Conservation (phyloP, 345 rosid genomes). For the Kandelia obovata region DNA sequence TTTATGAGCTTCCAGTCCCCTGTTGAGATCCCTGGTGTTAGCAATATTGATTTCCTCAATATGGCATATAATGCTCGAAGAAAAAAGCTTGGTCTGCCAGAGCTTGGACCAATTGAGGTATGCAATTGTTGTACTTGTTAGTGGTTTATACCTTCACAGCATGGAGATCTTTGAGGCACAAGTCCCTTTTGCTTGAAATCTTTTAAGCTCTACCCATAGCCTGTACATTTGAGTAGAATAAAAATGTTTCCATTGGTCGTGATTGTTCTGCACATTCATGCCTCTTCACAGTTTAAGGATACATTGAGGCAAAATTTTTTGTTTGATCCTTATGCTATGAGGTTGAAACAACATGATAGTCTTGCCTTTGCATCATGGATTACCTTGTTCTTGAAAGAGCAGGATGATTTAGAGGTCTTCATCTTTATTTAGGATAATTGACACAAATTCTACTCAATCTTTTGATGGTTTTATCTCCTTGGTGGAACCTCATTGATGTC, state of each 20-base stretch:
- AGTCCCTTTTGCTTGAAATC: not conserved
- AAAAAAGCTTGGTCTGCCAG: conserved; percentile 68
- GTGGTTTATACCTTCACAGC: not conserved
- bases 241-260: no score
- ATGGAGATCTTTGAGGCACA: not conserved
- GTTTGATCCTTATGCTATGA: not conserved
- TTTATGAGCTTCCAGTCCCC: conserved; percentile 96
- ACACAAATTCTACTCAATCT: no score
- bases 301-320: not conserved
- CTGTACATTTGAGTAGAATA: not conserved
- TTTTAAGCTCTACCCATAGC: not conserved
- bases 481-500: no score
- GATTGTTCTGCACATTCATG: not conserved
- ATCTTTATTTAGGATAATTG: no score
- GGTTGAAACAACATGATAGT: not conserved
- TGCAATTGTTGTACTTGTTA: not conserved
- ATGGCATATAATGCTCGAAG: conserved; percentile 95
- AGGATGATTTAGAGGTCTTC: no score
- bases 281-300: not conserved
- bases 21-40: conserved; percentile 91
- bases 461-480: no score
- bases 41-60: conserved; percentile 79
- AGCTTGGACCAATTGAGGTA: conserved; percentile 91
- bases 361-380: no score
- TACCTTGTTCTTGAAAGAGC: no score